phyloP scores from a whole-genome alignment of 164 flowering plant genomes.

The Aristolochia californica region DNA sequence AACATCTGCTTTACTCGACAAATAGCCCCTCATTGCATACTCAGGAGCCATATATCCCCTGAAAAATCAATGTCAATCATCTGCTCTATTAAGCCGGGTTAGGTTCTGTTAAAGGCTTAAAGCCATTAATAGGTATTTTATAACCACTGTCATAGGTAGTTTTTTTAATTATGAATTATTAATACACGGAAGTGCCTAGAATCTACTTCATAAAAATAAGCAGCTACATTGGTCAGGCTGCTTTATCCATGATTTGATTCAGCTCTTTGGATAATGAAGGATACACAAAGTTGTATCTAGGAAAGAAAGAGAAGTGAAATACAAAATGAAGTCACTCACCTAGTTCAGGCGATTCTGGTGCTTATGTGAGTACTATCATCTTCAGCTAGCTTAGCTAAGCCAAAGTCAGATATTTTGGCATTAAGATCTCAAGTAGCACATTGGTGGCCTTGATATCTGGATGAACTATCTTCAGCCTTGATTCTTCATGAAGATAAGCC shows the following conservation, averaged over 20 bases:
- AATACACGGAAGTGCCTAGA: no score
- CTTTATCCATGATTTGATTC: no score
- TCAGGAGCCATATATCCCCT: constrained; percentile 3
- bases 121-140: no score
- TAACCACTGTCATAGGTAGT: no score
- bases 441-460: constrained; percentile 39
- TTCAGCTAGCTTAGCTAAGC: constrained; percentile 37
- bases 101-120: no score
- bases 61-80: background rate
- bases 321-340: constrained; percentile 15
- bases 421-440: constrained; percentile 32
- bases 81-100: no score
- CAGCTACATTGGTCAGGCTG: background rate
- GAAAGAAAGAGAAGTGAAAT: background rate
- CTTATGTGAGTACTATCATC: constrained; percentile 36
- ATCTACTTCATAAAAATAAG: background rate
- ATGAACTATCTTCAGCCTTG: constrained; percentile 45
- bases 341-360: constrained; percentile 48
- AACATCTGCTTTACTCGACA: constrained; percentile 1
- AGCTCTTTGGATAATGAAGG: background rate
- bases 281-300: background rate
- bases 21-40: constrained; percentile 1
- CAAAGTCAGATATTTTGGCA: constrained; percentile 47
- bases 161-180: no score
- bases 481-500: constrained; percentile 64